Base-by-base conservation (phyloP, 139 green algal species). In the Zygnema cylindricum region DNA sequence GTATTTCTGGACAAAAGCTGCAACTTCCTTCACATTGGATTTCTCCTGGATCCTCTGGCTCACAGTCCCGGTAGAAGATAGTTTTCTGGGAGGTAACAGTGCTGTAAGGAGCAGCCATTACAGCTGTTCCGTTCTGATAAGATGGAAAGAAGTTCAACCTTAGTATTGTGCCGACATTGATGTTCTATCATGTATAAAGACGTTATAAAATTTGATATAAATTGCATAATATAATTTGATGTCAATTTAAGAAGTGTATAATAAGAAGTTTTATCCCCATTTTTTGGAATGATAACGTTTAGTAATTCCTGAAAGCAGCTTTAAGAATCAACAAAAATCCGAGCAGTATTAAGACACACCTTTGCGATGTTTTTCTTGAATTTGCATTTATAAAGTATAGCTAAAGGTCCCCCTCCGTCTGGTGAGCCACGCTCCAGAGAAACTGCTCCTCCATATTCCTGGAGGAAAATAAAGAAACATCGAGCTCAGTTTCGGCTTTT, bases 401-500 rank as follows among this genome's bases (percentile, higher is more conserved):
- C 71, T 79, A 40, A 11, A n/a, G 38, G 36, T 16, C 71, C 71
- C 3, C 71, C 11, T 79, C 36, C 71, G 7, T 3, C 3, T 23
- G 36, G 36, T 40, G 36, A 43, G 36, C 71, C 71, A 7, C 71
- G 7, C 71, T 79, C 71, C 7, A 43, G 11, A 16, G 36, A 79
- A 41, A 79, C 71, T 40, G 71, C 71, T 79, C 71, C 71, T 79
- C 71, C 71, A 79, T 25, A 79, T 41, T 43, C 71, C 71, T 79
- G 71, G 11, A 79, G 11, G n/a, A n/a, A n/a, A n/a, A n/a, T n/a
- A n/a, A n/a, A n/a, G n/a, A n/a, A n/a, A n/a, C n/a, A n/a, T n/a
- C n/a, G n/a, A n/a, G 30, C 57, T 35, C 30, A 30, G 30, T 73
- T 30, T 35, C 57, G 30, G 57, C 57, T 35, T 30, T 35, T 25